Percentiles rank a stretch among this genome's conserved stretches.
Evolutionary conservation across 2,329 filamentous ascomycete genomes (phyloP).

Genomic region (Colletotrichum spaethianum): DNA sequence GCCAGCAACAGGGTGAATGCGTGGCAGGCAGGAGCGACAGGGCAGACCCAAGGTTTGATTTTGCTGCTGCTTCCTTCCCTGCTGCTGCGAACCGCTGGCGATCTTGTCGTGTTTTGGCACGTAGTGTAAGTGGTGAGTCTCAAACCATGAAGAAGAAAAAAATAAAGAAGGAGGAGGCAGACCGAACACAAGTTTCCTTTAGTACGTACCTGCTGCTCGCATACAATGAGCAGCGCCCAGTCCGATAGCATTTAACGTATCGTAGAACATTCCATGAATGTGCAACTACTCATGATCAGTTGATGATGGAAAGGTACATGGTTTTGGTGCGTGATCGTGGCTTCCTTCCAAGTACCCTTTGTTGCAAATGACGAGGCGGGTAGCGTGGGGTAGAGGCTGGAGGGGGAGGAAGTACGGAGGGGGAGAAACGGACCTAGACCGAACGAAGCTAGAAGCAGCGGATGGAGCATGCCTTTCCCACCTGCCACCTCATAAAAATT

Average conservation of each 20-base stretch:
- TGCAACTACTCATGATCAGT: not conserved
- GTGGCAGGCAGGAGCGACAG: slow-evolving; percentile 9
- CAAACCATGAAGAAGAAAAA: not conserved
- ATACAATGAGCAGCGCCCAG: not conserved
- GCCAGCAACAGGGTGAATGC: not conserved
- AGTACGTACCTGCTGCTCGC: not conserved
- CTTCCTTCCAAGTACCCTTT: not conserved
- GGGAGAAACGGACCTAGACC: slow-evolving; percentile 16
- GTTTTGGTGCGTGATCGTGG: not conserved
- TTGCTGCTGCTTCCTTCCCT: not conserved
- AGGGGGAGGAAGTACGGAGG: not conserved
- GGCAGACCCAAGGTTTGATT: slow-evolving; percentile 2
- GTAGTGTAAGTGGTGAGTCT: not conserved
- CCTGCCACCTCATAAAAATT: slow-evolving; percentile 34
- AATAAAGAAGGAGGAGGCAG: not conserved
- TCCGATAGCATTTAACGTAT: not conserved
- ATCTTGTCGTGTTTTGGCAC: not conserved
- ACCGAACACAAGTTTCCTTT: not conserved
- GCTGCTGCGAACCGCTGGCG: slow-evolving; percentile 23
- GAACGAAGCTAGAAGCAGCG: slow-evolving; percentile 18
- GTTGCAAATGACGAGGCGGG: slow-evolving; percentile 6
- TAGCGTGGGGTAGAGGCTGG: slow-evolving; percentile 26
- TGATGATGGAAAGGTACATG: not conserved
- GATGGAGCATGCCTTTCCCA: slow-evolving; percentile 8
- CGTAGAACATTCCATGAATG: not conserved